Conservation (phyloP, 176 grass and related monocot species). For the Aegilops speltoides region DNA sequence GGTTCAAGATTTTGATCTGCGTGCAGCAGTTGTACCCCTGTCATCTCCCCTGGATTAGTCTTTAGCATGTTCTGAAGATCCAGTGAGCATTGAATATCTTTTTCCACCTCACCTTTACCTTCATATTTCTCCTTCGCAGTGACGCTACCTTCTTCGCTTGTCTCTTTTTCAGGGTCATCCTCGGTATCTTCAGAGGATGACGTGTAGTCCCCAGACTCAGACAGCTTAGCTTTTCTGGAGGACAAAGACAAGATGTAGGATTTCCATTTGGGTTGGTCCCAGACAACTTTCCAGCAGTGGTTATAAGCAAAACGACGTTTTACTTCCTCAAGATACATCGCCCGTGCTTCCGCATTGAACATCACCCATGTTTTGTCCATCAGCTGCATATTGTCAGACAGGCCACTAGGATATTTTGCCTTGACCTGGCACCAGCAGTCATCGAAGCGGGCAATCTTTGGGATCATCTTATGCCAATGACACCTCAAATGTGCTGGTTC, state of each 20-base stretch:
- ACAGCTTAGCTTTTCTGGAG: slow-evolving; percentile 6
- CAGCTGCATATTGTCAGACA: slow-evolving; percentile 33
- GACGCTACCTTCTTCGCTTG: slow-evolving; percentile 3
- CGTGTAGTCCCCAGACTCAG: background rate
- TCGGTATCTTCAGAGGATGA: slow-evolving; percentile 29
- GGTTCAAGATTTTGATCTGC: background rate
- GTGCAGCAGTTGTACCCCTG: background rate
- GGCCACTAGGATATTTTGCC: slow-evolving; percentile 27
- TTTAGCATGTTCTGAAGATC: background rate
- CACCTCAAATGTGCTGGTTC: slow-evolving; percentile 10
- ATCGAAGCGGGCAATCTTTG: slow-evolving; percentile 37
- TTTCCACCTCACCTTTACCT: slow-evolving; percentile 29
- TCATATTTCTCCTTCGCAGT: background rate
- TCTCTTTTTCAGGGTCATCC: slow-evolving; percentile 31
- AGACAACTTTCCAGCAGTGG: slow-evolving; percentile 37
- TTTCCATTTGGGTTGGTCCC: slow-evolving; percentile 43
- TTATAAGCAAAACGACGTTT: slow-evolving; percentile 22
- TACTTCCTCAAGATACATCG: slow-evolving; percentile 26
- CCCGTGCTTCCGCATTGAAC: slow-evolving; percentile 19
- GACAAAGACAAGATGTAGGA: slow-evolving; percentile 31
- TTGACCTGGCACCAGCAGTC: slow-evolving; percentile 29
- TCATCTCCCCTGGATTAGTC: background rate
- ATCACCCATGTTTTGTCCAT: slow-evolving; percentile 42
- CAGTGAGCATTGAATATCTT: slow-evolving; percentile 20
- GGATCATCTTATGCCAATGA: slow-evolving; percentile 30